Percentiles rank a stretch among this genome's conserved stretches.
These are phyloP conservation scores for Calonectria fujianensis DNA, from an alignment of 2,329 filamentous ascomycete genomes.

Conservation along the genomic window DNA sequence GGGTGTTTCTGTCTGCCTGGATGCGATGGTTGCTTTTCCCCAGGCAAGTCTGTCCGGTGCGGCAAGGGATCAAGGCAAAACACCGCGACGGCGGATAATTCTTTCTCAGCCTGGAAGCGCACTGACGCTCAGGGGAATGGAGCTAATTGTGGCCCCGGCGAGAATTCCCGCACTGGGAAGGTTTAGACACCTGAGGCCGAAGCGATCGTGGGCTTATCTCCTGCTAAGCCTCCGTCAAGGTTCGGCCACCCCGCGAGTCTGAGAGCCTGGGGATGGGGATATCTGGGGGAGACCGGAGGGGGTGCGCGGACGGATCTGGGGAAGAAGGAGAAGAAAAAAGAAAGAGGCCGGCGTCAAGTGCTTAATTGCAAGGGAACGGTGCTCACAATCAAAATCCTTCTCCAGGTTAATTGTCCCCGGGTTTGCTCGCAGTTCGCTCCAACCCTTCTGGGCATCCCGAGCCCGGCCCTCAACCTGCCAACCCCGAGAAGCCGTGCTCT, in stretches of 20 bases:
- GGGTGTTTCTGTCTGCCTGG: not conserved
- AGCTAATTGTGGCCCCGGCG: slow-evolving; percentile 24
- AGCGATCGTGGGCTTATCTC: slow-evolving; percentile 22
- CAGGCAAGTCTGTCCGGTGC: slow-evolving; percentile 5
- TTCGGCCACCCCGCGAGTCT: slow-evolving; percentile 31
- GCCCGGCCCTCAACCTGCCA: slow-evolving; percentile 45
- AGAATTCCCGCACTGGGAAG: slow-evolving; percentile 30
- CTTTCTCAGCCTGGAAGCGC: slow-evolving; percentile 22
- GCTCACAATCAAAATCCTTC: not conserved
- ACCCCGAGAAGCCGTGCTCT: slow-evolving; percentile 41
- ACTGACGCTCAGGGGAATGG: slow-evolving; percentile 13
- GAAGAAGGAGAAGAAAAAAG: not conserved
- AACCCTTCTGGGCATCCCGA: slow-evolving; percentile 28
- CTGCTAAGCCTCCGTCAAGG: slow-evolving; percentile 21
- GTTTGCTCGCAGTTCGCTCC: slow-evolving; percentile 10
- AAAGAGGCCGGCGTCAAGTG: not conserved
- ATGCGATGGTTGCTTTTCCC: not conserved
- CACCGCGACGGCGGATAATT: slow-evolving; percentile 8
- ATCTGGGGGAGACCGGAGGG: slow-evolving; percentile 25
- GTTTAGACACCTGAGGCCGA: slow-evolving; percentile 8
- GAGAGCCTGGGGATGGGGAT: slow-evolving; percentile 23
- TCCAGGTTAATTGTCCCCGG: not conserved
- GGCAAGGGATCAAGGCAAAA: slow-evolving; percentile 4
- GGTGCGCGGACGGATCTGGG: slow-evolving; percentile 28
- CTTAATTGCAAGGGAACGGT: slow-evolving; percentile 14